A percentile compares a stretch with the other conserved stretches of the same genome.
phyloP scores from a whole-genome alignment of 306 rosid species.

The Mimosa pudica region DNA sequence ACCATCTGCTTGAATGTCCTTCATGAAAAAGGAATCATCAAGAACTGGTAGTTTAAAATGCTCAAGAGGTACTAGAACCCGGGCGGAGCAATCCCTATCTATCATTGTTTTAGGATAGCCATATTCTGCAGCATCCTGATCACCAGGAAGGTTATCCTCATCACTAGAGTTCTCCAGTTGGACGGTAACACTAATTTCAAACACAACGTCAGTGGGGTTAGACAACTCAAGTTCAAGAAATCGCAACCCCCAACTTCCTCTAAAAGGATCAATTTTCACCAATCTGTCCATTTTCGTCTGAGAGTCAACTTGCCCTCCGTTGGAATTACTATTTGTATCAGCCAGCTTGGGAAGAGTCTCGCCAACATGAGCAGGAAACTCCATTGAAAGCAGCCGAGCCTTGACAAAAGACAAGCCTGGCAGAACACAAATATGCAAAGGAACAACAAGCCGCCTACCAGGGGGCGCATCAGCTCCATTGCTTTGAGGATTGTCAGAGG shows the following conservation, averaged over 20 bases:
- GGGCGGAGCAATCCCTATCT: constrained; percentile 87
- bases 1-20: constrained; percentile 60
- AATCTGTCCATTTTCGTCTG: constrained; percentile 66
- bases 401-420: constrained; percentile 92
- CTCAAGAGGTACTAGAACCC: constrained; percentile 94
- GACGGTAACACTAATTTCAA: constrained; percentile 85
- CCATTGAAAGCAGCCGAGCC: constrained; percentile 96
- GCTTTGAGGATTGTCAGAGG: constrained; percentile 54
- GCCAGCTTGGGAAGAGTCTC: constrained; percentile 67
- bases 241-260: constrained; percentile 96
- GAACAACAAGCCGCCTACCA: constrained; percentile 90
- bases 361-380: constrained; percentile 93
- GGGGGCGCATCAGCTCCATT: constrained; percentile 67
- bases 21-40: constrained; percentile 80
- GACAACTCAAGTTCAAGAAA: constrained; percentile 93
- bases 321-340: constrained; percentile 41
- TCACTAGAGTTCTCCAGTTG: constrained; percentile 65
- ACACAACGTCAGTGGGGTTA: constrained; percentile 83
- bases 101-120: constrained; percentile 89
- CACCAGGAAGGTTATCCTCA: constrained; percentile 46
- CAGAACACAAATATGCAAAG: constrained; percentile 85
- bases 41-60: constrained; percentile 91
- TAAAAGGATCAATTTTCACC: constrained; percentile 86
- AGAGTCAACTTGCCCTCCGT: constrained; percentile 49
- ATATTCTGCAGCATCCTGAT: constrained; percentile 62